Evolutionary conservation across 441 rosid genomes (phyloP).

Genomic region (Viola pubescens): DNA sequence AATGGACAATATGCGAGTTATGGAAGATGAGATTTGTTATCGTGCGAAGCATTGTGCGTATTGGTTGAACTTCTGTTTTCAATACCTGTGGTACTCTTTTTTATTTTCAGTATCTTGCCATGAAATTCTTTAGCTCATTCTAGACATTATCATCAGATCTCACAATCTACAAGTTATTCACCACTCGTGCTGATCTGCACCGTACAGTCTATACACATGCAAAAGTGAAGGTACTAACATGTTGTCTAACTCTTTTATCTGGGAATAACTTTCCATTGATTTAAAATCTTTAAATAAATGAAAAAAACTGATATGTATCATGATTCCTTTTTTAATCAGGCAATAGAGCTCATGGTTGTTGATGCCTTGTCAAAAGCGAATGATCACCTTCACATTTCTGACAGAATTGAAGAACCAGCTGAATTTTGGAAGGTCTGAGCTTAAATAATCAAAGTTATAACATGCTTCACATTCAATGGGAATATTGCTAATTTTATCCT

Average conservation of each 20-base stretch:
- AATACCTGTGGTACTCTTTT: background rate
- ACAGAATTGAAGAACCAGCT: conserved; percentile 35
- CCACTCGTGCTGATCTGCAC: conserved; percentile 66
- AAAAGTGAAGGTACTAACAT: conserved; percentile 52
- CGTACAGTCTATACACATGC: conserved; percentile 62
- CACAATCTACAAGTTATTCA: conserved; percentile 49
- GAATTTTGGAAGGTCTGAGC: conserved; percentile 51
- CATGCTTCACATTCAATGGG: background rate
- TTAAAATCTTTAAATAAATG: background rate
- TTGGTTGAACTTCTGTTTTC: background rate
- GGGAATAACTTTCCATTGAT: no score
- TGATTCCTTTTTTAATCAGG: conserved; percentile 34
- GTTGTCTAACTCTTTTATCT: background rate
- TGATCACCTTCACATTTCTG: conserved; percentile 30
- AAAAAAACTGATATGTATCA: background rate
- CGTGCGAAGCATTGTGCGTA: conserved; percentile 63
- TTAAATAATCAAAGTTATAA: conserved; percentile 2
- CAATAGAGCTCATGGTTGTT: conserved; percentile 56
- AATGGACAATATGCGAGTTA: conserved; percentile 57
- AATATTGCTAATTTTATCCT: conserved; percentile 7
- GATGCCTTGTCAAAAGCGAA: conserved; percentile 53
- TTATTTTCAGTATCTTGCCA: conserved; percentile 12
- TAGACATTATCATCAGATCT: conserved; percentile 30
- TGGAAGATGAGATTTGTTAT: conserved; percentile 64
- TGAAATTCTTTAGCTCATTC: conserved; percentile 9